Evolutionary conservation across 176 grass and related monocot species (phyloP).

Genomic region (Puccinellia tenuiflora): DNA sequence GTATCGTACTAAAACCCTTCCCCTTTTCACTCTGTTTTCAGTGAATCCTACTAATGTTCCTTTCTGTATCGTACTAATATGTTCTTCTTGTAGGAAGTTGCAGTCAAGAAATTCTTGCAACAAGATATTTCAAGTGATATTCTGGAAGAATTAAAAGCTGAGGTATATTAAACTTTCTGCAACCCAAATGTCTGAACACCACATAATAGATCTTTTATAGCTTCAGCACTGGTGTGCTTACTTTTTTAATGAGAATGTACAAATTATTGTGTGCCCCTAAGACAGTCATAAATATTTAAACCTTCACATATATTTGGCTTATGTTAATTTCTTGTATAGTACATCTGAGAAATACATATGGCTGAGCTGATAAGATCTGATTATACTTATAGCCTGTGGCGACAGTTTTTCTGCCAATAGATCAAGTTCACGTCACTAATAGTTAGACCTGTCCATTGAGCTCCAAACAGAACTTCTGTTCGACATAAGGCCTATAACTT

Average conservation of each 20-base stretch:
- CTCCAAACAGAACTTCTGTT: background rate
- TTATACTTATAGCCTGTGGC: background rate
- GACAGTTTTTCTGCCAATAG: background rate
- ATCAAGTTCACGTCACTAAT: background rate
- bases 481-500: background rate
- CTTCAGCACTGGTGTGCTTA: conserved; percentile 12
- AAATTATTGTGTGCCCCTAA: conserved; percentile 25
- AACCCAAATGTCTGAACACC: conserved; percentile 1
- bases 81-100: conserved; percentile 67
- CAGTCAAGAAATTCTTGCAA: conserved; percentile 96
- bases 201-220: background rate
- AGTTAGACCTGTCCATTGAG: background rate
- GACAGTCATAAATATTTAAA: background rate
- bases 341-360: conserved; percentile 10
- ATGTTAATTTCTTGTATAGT: conserved; percentile 13
- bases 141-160: conserved; percentile 89
- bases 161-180: conserved; percentile 51
- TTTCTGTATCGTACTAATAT: conserved; percentile 38
- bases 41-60: background rate
- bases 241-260: conserved; percentile 5
- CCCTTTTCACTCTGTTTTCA: background rate
- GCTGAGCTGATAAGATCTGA: conserved; percentile 2
- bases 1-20: conserved; percentile 16
- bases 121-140: conserved; percentile 98
- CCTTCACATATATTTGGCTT: conserved; percentile 2